Evolutionary conservation across 306 rosid species (phyloP), one percentile per base, ranked within the genome.

Genomic region (Fagus sylvatica): DNA sequence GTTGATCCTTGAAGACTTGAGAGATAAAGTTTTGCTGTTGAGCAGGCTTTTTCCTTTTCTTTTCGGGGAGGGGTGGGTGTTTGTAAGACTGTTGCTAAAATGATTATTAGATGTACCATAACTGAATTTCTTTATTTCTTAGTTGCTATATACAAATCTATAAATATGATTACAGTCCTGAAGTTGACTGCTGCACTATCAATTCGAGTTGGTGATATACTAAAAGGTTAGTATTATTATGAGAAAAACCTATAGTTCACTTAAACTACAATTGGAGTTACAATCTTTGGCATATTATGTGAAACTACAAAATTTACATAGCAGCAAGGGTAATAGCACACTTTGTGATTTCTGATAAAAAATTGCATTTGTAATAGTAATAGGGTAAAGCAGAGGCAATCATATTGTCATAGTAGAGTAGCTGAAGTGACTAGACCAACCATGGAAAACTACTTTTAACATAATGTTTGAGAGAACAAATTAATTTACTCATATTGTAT

Each of bases 11-110:
- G n/a, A 1, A 41, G 79, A 59, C 53, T 46, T 72, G 9, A n/a
- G 30, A 69, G 28, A 41, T 81, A 71, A 48, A 62, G 69, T 81
- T 69, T 75, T 28, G 37, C 0, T 15, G 69, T 62, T 34, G 43
- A 34, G 22, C 43, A 62, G 10, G 69, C 19, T 34, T 34, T 34
- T 62, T 40, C 11, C 8, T 16, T 53, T 17, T 5, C 3, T 19
- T 55, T 55, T 11, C 1, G 33, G 2, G 1, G n/a, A 1, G 10
- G 48, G 30, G 11, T 0, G 32, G 6, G 2, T 2, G 2, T 15
- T 7, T 65, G 42, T 65, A 17, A 17, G 30, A 37, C 7, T 37
- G 13, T 65, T 3, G 11, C 46, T 37, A 7, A 39, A 65, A n/a
- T 65, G 49, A 65, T 65, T 37, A 39, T 6, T 65, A 39, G 49